A percentile compares a stretch with the other conserved stretches of the same genome.
Conservation (phyloP, 176 grass and related monocot genomes). For the Lolium perenne region DNA sequence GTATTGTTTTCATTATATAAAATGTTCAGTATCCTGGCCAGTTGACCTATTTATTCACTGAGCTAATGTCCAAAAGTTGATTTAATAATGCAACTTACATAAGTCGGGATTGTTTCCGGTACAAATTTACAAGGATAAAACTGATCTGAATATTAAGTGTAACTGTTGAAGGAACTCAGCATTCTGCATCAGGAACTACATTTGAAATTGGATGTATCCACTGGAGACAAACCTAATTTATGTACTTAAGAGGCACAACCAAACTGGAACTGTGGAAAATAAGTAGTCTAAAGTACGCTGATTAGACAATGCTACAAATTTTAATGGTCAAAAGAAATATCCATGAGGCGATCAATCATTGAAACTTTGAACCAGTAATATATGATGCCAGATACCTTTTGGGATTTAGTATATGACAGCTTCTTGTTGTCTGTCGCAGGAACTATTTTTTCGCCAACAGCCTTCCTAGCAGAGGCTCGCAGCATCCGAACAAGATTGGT, state of each 20-base stretch:
- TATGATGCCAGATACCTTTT: conserved; percentile 62
- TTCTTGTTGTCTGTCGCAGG: conserved; percentile 87
- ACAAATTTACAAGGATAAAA: conserved; percentile 13
- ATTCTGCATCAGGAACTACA: neutral
- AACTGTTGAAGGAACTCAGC: neutral
- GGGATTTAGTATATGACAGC: conserved; percentile 77
- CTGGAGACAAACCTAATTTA: conserved; percentile 29
- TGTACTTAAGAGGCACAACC: neutral
- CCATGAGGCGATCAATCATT: conserved; percentile 2
- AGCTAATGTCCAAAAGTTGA: neutral
- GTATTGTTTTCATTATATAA: neutral
- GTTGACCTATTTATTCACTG: conserved; percentile 16
- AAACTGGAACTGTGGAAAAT: conserved; percentile 18
- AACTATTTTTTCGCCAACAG: conserved; percentile 93
- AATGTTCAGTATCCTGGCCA: neutral
- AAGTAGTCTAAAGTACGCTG: conserved; percentile 19
- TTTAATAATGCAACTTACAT: conserved; percentile 6
- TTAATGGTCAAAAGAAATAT: conserved; percentile 26
- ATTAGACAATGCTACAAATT: neutral
- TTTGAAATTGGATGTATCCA: conserved; percentile 6
- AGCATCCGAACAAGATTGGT: conserved; percentile 93
- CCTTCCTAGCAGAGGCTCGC: conserved; percentile 90
- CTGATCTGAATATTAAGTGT: conserved; percentile 10
- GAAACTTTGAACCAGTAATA: conserved; percentile 24
- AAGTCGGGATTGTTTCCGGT: neutral